phyloP scores from a whole-genome alignment of 2,329 filamentous ascomycete species.

The Diaporthe eres region DNA sequence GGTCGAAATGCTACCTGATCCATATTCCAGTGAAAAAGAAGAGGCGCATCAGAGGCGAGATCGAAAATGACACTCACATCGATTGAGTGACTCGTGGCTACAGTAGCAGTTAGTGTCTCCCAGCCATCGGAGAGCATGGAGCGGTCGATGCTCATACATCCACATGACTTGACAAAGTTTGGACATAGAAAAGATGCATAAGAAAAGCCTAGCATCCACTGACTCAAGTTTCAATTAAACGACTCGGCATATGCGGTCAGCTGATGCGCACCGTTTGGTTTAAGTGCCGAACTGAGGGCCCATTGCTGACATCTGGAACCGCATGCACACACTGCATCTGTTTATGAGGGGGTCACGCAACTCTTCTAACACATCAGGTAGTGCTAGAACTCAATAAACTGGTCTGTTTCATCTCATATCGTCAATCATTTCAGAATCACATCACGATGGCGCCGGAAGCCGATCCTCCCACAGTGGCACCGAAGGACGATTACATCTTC shows the following conservation, averaged over 20 bases:
- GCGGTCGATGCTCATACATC: not conserved
- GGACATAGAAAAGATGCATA: not conserved
- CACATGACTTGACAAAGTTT: not conserved
- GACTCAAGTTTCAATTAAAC: not conserved
- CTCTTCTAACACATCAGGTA: not conserved
- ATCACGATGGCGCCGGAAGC: not conserved
- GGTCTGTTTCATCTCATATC: not conserved
- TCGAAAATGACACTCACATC: not conserved
- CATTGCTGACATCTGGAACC: not conserved
- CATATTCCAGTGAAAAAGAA: not conserved
- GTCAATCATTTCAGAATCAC: not conserved
- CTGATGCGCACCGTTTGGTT: not conserved
- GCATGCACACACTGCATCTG: not conserved
- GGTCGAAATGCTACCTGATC: not conserved
- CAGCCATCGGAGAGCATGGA: not conserved
- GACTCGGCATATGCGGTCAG: not conserved
- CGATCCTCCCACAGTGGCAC: not conserved
- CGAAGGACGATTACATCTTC: slow-evolving; percentile 18
- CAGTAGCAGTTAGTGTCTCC: not conserved
- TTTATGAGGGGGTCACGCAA: not conserved
- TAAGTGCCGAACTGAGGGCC: not conserved
- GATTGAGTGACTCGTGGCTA: not conserved
- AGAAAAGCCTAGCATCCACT: not conserved
- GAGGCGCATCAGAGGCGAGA: not conserved
- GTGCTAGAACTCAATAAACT: not conserved